phyloP scores from a whole-genome alignment of 352 stramenopile species.

The Phytopythium vexans region DNA sequence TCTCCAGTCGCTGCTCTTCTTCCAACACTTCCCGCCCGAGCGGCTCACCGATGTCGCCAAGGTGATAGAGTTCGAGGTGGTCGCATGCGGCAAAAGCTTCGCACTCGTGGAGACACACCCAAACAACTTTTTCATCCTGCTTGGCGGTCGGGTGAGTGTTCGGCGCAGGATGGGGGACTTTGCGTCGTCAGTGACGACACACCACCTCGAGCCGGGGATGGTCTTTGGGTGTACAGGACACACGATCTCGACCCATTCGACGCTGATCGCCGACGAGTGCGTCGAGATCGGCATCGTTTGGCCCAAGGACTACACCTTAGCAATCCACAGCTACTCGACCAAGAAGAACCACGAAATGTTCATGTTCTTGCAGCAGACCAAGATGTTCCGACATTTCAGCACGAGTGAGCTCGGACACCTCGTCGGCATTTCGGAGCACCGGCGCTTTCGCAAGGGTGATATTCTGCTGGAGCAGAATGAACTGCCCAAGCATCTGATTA shows the following conservation, averaged over 20 bases:
- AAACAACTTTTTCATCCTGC: conserved; percentile 65
- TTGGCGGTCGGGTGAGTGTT: conserved; percentile 54
- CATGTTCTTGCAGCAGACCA: conserved; percentile 62
- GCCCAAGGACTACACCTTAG: conserved; percentile 49
- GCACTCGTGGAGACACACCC: conserved; percentile 50
- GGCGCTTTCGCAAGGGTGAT: conserved; percentile 65
- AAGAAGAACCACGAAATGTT: conserved; percentile 66
- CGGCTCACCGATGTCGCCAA: conserved; percentile 39
- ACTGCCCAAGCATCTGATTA: conserved; percentile 38
- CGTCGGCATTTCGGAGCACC: conserved; percentile 69
- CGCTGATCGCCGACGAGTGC: conserved; percentile 62
- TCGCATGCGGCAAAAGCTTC: conserved; percentile 61
- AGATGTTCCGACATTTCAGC: conserved; percentile 54
- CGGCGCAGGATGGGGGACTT: conserved; percentile 61
- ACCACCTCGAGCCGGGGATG: conserved; percentile 51
- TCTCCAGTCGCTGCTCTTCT: conserved; percentile 58
- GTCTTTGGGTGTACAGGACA: conserved; percentile 64
- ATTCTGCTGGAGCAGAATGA: conserved; percentile 64
- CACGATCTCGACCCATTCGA: conserved; percentile 35
- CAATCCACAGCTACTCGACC: conserved; percentile 53
- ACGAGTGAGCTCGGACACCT: conserved; percentile 65
- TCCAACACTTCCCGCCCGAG: conserved; percentile 54
- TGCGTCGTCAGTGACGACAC: conserved; percentile 54
- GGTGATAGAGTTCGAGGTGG: conserved; percentile 65
- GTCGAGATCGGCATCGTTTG: conserved; percentile 67